phyloP scores from a whole-genome alignment of 202 grass and related monocot genomes.

The Schoenoplectus tabernaemontani region DNA sequence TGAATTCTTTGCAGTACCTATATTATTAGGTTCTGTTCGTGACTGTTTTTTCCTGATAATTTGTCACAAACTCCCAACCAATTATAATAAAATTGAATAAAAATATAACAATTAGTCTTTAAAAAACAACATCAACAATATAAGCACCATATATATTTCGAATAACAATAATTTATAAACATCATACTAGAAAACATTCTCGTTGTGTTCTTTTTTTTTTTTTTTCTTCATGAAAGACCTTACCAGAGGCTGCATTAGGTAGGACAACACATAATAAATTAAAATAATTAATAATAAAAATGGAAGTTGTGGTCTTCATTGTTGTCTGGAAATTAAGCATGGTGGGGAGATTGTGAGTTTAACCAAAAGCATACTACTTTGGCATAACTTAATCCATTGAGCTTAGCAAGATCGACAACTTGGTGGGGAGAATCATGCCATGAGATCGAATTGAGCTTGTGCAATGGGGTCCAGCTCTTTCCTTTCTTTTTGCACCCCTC shows the following conservation, averaged over 20 bases:
- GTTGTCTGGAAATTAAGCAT: constrained; percentile 11
- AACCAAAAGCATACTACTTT: neutral
- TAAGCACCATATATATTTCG: no score
- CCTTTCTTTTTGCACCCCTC: constrained; percentile 4
- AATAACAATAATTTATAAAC: no score
- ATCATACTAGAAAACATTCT: no score
- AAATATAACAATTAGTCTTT: no score
- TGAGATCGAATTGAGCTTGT: neutral
- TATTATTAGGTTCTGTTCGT: neutral
- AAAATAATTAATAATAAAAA: neutral
- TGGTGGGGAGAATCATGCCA: constrained; percentile 9
- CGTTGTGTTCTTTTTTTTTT: no score
- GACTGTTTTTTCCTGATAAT: neutral
- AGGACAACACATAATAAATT: neutral
- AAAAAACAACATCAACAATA: no score
- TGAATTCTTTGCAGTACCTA: neutral
- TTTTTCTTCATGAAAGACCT: neutral
- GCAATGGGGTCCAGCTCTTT: neutral
- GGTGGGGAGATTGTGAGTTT: constrained; percentile 1
- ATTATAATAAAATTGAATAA: neutral
- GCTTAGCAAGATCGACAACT: neutral
- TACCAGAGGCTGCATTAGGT: neutral
- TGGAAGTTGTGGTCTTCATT: neutral
- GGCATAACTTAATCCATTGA: constrained; percentile 9
- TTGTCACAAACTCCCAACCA: neutral